A percentile compares a stretch with the other conserved stretches of the same genome.
These are phyloP conservation scores for Dictyostelium intermedium DNA, from an alignment of 78 protist species.

Conservation along the genomic window DNA sequence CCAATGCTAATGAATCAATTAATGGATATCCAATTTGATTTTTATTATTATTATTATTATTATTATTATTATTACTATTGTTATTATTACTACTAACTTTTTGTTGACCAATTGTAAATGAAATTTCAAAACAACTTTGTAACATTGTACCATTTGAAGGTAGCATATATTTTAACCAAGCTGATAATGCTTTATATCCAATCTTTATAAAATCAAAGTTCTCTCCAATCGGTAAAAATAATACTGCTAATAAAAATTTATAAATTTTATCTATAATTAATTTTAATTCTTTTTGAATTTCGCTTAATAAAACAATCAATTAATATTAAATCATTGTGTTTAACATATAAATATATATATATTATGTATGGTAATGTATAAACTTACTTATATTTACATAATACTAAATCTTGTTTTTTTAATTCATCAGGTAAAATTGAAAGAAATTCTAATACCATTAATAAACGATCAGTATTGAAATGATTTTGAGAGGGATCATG, in stretches of 20 bases:
- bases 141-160: neutral
- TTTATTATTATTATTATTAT: neutral
- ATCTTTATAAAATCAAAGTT: slow-evolving; percentile 19
- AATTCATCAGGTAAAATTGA: slow-evolving; percentile 48
- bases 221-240: neutral
- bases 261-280: slow-evolving; percentile 9
- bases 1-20: neutral
- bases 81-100: neutral
- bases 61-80: too few species aligned
- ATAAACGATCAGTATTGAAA: neutral
- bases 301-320: neutral
- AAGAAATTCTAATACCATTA: slow-evolving; percentile 45
- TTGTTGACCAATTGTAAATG: neutral
- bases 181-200: neutral
- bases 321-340: too few species aligned
- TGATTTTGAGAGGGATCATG: neutral
- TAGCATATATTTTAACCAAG: slow-evolving; percentile 32
- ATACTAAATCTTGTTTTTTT: neutral
- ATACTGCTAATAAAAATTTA: slow-evolving; percentile 2
- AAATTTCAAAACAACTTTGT: neutral
- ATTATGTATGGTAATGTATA: too few species aligned
- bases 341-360: neutral
- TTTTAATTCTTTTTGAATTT: neutral
- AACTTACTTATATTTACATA: slow-evolving; percentile 15
- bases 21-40: neutral